A percentile compares a stretch with the other conserved stretches of the same genome.
Conservation (phyloP, 2,329 filamentous ascomycete species). For the Purpureocillium takamizusanense region DNA sequence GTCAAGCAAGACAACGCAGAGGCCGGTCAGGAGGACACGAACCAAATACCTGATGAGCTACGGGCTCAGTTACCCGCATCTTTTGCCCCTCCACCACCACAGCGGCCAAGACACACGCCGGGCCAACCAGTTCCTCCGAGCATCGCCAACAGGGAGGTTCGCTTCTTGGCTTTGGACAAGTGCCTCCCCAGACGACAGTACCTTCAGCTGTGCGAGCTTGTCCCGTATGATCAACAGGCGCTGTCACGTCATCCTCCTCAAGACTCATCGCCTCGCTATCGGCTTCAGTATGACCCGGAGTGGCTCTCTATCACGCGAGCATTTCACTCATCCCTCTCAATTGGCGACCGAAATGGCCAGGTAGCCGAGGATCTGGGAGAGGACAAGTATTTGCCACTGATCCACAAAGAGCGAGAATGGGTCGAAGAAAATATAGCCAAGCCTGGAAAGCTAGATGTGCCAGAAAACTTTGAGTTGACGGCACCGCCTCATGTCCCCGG, state of each 20-base stretch:
- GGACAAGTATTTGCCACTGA: conserved; percentile 55
- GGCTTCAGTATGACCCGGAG: conserved; percentile 77
- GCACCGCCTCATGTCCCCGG: conserved; percentile 60
- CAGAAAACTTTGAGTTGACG: conserved; percentile 67
- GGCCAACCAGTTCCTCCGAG: conserved; percentile 57
- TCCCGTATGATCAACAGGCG: conserved; percentile 30
- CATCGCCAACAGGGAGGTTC: conserved; percentile 71
- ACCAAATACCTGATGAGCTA: conserved; percentile 49
- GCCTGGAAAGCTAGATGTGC: conserved; percentile 55
- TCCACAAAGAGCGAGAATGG: conserved; percentile 68
- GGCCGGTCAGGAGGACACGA: conserved; percentile 8
- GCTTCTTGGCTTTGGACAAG: conserved; percentile 88
- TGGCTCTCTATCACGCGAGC: conserved; percentile 90
- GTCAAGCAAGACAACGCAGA: conserved; percentile 1
- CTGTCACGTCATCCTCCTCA: conserved; percentile 10
- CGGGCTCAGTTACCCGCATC: conserved; percentile 69
- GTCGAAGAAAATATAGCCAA: conserved; percentile 66
- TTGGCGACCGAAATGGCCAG: conserved; percentile 50
- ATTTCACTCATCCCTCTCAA: conserved; percentile 56
- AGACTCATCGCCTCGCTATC: conserved; percentile 33
- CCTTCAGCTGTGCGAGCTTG: conserved; percentile 65
- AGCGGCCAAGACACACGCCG: conserved; percentile 28
- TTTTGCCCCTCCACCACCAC: conserved; percentile 42
- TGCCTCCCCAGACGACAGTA: conserved; percentile 73
- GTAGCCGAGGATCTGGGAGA: conserved; percentile 58